Evolutionary conservation across 208 protist genomes (phyloP).

Genomic region (Leishmania tarentolae): DNA sequence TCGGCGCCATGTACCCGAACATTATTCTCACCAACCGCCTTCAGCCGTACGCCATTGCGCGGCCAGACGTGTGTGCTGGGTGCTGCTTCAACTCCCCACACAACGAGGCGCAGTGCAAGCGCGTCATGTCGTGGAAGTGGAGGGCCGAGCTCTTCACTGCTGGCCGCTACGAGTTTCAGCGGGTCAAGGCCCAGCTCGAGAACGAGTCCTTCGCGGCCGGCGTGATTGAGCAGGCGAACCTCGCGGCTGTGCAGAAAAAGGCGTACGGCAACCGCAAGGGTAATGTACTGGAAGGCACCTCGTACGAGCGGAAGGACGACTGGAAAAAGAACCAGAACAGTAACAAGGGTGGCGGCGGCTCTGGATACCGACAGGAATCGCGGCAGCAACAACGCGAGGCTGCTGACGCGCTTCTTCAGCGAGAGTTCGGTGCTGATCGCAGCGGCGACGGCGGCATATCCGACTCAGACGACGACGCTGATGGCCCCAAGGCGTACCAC

Average conservation of each 20-base stretch:
- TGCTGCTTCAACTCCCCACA: conserved; percentile 97
- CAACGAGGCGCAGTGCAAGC: conserved; percentile 96
- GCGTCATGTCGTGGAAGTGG: conserved; percentile 99
- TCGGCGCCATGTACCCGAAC: conserved; percentile 99
- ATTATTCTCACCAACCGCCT: conserved; percentile 99
- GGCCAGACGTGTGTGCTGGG: conserved; percentile 94
- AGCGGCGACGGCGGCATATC: conserved; percentile 12
- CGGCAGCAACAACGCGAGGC: conserved; percentile 68
- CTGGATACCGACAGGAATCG: conserved; percentile 77
- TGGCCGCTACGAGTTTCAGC: conserved; percentile 92
- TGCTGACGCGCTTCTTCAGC: conserved; percentile 61
- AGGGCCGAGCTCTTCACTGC: conserved; percentile 98
- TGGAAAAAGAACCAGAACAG: conserved; percentile 43
- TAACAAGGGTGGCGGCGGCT: conserved; percentile 5
- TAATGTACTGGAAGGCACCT: conserved; percentile 89
- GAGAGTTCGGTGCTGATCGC: conserved; percentile 27
- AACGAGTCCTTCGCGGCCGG: conserved; percentile 92
- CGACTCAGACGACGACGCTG: conserved; percentile 48
- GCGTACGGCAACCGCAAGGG: conserved; percentile 91
- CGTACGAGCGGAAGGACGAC: conserved; percentile 77
- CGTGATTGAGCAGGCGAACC: conserved; percentile 84
- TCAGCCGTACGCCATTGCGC: conserved; percentile 97
- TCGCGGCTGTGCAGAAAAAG: conserved; percentile 90
- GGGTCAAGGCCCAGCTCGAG: conserved; percentile 96
- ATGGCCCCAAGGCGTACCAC: conserved; percentile 76